Evolutionary conservation across 805 yeast species (phyloP), one percentile per base, ranked within the genome.

Genomic region (Starmerella vitae): DNA sequence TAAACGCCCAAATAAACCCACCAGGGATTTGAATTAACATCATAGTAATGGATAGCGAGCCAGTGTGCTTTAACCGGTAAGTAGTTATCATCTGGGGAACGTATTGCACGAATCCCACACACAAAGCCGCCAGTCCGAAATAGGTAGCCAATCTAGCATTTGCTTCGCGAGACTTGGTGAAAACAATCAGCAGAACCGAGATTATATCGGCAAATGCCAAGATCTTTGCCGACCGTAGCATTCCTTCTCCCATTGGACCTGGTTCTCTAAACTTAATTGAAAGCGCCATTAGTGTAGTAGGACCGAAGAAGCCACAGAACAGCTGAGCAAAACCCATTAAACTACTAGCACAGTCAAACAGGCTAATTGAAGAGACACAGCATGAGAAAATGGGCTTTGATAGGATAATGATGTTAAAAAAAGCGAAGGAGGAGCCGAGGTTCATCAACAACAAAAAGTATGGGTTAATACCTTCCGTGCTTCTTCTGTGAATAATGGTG

Each of bases 21-120:
- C 94, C 94, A 0, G 94, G 94, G 15, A 93, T 81, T 56, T 83
- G 94, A 46, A 84, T 68, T 31, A 75, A 61, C 88, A 83, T 79
- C 84, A 80, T 81, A 5, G 74, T 70, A 9, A 81, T 64, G 0
- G 93, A 80, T 18, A 83, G 64, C 1, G 85, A 76, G 8, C 94
- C 94, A 0, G 93, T 76, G 47, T 76, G 85, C 51, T 78, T 76
- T 43, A 83, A 64, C 1, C 45, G 52, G 50, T 65, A 78, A 0
- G 94, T 83, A 29, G 86, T 80, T 46, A 63, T 57, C 8, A 83
- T 66, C 57, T 83, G 94, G 1, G 94, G 94, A 36, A 82, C 60
- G 51, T 81, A 83, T 59, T 83, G 93, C 24, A 76, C 57, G 15
- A 74, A 63, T 0, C 93, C 76, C 34, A 80, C 59, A 1, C 67